Percentiles rank a stretch among this genome's conserved stretches.
These are phyloP conservation scores for Phytopythium cucurbitacearum DNA, from an alignment of 352 stramenopile genomes.

Conservation along the genomic window DNA sequence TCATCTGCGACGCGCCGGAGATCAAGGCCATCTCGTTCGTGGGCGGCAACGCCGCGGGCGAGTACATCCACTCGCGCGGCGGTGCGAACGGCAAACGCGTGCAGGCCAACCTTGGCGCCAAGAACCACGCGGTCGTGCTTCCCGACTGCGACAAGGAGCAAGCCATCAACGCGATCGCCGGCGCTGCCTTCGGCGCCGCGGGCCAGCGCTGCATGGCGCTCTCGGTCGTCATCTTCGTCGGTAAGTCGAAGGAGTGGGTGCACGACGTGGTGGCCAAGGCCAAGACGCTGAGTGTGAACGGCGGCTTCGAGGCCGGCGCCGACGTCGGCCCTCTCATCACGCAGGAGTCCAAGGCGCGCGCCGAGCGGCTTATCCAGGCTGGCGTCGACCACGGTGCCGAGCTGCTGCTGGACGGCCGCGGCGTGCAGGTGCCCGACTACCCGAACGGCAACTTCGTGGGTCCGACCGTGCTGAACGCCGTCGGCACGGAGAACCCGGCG, in stretches of 20 bases:
- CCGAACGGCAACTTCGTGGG: slow-evolving; percentile 95
- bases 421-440: slow-evolving; percentile 87
- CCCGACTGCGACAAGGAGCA: slow-evolving; percentile 92
- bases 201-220: slow-evolving; percentile 98
- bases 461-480: slow-evolving; percentile 90
- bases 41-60: slow-evolving; percentile 88
- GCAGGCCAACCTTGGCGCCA: slow-evolving; percentile 95
- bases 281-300: slow-evolving; percentile 90
- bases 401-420: slow-evolving; percentile 91
- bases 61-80: slow-evolving; percentile 92
- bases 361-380: slow-evolving; percentile 86
- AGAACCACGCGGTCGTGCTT: slow-evolving; percentile 98
- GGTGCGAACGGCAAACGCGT: slow-evolving; percentile 92
- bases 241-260: slow-evolving; percentile 91
- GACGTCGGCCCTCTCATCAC: slow-evolving; percentile 91
- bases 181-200: slow-evolving; percentile 94
- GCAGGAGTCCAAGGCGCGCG: slow-evolving; percentile 80
- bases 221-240: slow-evolving; percentile 94
- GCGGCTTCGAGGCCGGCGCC: slow-evolving; percentile 65
- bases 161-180: slow-evolving; percentile 82
- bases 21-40: slow-evolving; percentile 98
- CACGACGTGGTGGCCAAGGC: slow-evolving; percentile 89
- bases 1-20: slow-evolving; percentile 92
- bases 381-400: slow-evolving; percentile 89
- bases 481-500: slow-evolving; percentile 79